A percentile compares a stretch with the other conserved stretches of the same genome.
Conservation (phyloP, 306 rosid genomes). For the Aeschynomene evenia region DNA sequence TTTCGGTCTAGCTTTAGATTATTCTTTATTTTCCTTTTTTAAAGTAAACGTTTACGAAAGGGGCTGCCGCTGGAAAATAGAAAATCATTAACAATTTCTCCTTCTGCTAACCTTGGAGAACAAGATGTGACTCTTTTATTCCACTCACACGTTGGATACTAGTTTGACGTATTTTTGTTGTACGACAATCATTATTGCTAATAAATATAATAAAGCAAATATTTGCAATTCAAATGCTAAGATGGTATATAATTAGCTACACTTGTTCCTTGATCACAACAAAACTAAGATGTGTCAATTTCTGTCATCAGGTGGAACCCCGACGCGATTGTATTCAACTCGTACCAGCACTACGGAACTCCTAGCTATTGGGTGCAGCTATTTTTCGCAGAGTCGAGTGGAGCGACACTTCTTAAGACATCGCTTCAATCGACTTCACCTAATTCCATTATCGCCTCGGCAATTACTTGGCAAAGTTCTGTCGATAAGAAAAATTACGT, state of each 20-base stretch:
- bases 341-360: constrained; percentile 71
- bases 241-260: not conserved
- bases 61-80: not conserved
- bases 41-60: not conserved
- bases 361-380: constrained; percentile 93
- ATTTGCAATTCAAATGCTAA: not conserved
- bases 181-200: no score
- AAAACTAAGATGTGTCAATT: constrained; percentile 27
- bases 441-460: constrained; percentile 61
- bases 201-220: not conserved
- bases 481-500: constrained; percentile 45
- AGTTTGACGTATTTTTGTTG: no score
- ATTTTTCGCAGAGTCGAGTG: constrained; percentile 72
- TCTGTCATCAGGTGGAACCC: constrained; percentile 75
- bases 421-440: constrained; percentile 46
- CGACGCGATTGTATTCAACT: constrained; percentile 88
- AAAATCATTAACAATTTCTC: not conserved
- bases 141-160: no score
- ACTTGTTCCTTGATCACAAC: not conserved
- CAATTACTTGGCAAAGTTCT: constrained; percentile 60
- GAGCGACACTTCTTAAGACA: constrained; percentile 69
- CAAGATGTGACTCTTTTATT: not conserved
- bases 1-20: not conserved
- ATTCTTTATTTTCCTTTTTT: not conserved
- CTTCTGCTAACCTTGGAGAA: constrained; percentile 7